Conservation (phyloP, 2,329 filamentous ascomycete species). For the Colletotrichum cuscutae region DNA sequence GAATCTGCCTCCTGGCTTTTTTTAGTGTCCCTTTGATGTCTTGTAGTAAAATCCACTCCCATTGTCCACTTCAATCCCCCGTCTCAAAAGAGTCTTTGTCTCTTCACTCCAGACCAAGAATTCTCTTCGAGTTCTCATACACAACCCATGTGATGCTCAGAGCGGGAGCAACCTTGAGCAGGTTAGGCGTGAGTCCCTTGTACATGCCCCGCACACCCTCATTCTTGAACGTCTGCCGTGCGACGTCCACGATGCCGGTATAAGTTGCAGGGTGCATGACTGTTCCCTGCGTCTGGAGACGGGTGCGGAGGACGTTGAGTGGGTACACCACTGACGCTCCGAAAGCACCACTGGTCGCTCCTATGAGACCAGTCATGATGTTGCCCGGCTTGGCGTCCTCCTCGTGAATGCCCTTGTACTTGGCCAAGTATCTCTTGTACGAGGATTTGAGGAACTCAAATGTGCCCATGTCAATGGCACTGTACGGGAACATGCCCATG, state of each 20-base stretch:
- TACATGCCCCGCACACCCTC: conserved; percentile 91
- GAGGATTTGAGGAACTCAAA: conserved; percentile 91
- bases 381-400: conserved; percentile 86
- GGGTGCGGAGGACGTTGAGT: conserved; percentile 90
- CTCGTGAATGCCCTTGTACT: conserved; percentile 76
- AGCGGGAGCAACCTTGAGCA: conserved; percentile 95
- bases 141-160: conserved; percentile 96
- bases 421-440: conserved; percentile 77
- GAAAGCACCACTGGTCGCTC: conserved; percentile 89
- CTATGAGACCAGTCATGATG: conserved; percentile 87
- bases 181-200: conserved; percentile 93
- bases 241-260: conserved; percentile 89
- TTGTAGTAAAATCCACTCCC: neutral
- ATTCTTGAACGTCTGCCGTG: conserved; percentile 80
- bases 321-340: conserved; percentile 96
- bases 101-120: conserved; percentile 65
- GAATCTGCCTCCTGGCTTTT: neutral
- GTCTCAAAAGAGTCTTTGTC: neutral
- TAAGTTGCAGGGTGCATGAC: conserved; percentile 92
- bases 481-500: conserved; percentile 97
- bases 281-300: conserved; percentile 94
- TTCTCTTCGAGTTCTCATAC: conserved; percentile 88
- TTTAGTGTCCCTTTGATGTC: neutral
- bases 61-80: neutral
- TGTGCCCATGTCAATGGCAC: conserved; percentile 93